A percentile compares a stretch with the other conserved stretches of the same genome.
Evolutionary conservation across 2,329 filamentous ascomycete species (phyloP).

Genomic region (Sclerotinia glacialis): DNA sequence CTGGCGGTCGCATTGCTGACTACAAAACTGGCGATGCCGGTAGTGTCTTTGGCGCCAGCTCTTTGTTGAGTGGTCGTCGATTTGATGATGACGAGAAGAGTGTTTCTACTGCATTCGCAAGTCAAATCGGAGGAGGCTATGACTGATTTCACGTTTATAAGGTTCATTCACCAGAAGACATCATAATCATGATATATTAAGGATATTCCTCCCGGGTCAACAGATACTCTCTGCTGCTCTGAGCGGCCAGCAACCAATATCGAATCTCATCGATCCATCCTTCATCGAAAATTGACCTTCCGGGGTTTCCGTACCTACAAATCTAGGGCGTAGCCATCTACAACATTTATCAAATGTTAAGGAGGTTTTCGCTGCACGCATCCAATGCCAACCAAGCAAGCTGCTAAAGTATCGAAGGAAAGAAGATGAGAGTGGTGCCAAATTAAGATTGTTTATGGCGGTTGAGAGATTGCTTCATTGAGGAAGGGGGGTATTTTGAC

Average conservation of each 20-base stretch:
- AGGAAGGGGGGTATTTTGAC: constrained; percentile 8
- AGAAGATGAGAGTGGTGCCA: constrained; percentile 20
- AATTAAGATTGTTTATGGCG: constrained; percentile 18
- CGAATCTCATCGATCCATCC: constrained; percentile 25
- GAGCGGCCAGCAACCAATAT: constrained; percentile 18
- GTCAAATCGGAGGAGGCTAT: constrained; percentile 68
- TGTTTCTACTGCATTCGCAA: constrained; percentile 93
- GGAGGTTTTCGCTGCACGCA: constrained; percentile 12
- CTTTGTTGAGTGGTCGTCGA: constrained; percentile 41
- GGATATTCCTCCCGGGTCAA: constrained; percentile 21
- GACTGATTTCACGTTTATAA: constrained; percentile 37
- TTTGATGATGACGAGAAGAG: constrained; percentile 94
- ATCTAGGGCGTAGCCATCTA: constrained; percentile 6
- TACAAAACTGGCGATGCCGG: constrained; percentile 55
- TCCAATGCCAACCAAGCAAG: constrained; percentile 12
- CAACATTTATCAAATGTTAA: constrained; percentile 15
- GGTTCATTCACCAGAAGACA: constrained; percentile 15
- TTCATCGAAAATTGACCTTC: constrained; percentile 14
- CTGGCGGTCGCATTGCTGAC: constrained; percentile 63
- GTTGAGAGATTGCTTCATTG: constrained; percentile 17
- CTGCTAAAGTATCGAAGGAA: constrained; percentile 6
- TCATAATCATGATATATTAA: constrained; percentile 13
- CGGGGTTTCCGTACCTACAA: constrained; percentile 3
- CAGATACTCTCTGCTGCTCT: constrained; percentile 21
- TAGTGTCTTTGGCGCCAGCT: constrained; percentile 65